Percentiles rank a stretch among this genome's conserved stretches.
Evolutionary conservation across 805 yeast genomes (phyloP).

Genomic region (Lipomyces yamadae): DNA sequence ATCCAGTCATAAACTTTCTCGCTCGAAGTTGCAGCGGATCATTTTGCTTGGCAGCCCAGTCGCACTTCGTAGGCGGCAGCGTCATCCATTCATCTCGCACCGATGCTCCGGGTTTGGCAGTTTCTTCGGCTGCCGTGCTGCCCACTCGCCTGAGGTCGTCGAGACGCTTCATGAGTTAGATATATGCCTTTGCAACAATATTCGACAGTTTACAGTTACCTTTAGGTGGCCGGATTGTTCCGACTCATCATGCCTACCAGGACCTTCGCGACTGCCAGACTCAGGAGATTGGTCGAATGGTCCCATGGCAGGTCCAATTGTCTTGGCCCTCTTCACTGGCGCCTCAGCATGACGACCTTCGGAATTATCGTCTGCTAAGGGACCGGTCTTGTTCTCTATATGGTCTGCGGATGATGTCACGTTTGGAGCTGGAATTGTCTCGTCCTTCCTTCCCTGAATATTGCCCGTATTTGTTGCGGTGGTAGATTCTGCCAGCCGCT

Average conservation of each 20-base stretch:
- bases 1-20: conserved; percentile 32
- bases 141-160: not conserved
- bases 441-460: not conserved
- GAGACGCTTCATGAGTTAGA: not conserved
- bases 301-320: not conserved
- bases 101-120: conserved; percentile 4
- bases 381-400: not conserved
- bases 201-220: not conserved
- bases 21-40: conserved; percentile 35
- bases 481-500: conserved; percentile 17
- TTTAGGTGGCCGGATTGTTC: not conserved
- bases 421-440: not conserved
- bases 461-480: conserved; percentile 14
- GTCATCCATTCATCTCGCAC: conserved; percentile 41
- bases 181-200: not conserved
- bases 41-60: conserved; percentile 35
- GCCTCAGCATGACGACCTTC: not conserved
- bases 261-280: not conserved
- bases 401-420: not conserved
- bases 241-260: not conserved
- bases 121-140: not conserved
- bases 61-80: conserved; percentile 37
- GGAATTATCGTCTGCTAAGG: not conserved
- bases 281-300: not conserved
- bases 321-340: not conserved